Percentiles rank a stretch among this genome's conserved stretches.
phyloP scores from a whole-genome alignment of 441 rosid genomes.

The Eugenia klotzschiana region DNA sequence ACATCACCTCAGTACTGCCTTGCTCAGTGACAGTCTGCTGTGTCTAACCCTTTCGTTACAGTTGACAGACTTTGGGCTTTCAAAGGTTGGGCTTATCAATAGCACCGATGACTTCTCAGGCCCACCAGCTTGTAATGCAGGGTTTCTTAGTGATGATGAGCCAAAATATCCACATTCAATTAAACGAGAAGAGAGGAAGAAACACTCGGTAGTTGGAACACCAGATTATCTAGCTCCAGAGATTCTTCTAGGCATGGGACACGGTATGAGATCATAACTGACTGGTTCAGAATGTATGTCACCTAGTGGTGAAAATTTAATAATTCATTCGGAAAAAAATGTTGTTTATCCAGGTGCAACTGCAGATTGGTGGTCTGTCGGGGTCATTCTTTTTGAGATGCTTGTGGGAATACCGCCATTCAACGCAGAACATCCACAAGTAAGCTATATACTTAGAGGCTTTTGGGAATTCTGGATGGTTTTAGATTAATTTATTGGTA shows the following conservation, averaged over 20 bases:
- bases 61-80: conserved; percentile 99
- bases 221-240: conserved; percentile 99
- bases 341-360: conserved; percentile 46
- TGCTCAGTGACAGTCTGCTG: neutral
- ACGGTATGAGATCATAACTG: conserved; percentile 35
- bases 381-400: conserved; percentile 81
- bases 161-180: conserved; percentile 22
- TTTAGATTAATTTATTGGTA: neutral
- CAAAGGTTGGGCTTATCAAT: conserved; percentile 91
- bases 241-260: conserved; percentile 98
- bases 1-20: neutral
- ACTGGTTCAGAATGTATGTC: neutral
- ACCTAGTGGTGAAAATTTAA: neutral
- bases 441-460: conserved; percentile 3
- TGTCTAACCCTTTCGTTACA: conserved; percentile 33
- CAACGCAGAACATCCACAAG: conserved; percentile 90
- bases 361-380: conserved; percentile 99
- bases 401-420: conserved; percentile 92
- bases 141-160: conserved; percentile 42
- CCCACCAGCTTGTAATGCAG: conserved; percentile 42
- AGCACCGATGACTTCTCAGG: conserved; percentile 95
- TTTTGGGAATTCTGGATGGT: neutral
- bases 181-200: conserved; percentile 50
- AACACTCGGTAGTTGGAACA: conserved; percentile 77
- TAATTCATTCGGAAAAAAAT: neutral